Evolutionary conservation across 192 early-diverging fungal species (phyloP).

Genomic region (Backusella morwellensis): DNA sequence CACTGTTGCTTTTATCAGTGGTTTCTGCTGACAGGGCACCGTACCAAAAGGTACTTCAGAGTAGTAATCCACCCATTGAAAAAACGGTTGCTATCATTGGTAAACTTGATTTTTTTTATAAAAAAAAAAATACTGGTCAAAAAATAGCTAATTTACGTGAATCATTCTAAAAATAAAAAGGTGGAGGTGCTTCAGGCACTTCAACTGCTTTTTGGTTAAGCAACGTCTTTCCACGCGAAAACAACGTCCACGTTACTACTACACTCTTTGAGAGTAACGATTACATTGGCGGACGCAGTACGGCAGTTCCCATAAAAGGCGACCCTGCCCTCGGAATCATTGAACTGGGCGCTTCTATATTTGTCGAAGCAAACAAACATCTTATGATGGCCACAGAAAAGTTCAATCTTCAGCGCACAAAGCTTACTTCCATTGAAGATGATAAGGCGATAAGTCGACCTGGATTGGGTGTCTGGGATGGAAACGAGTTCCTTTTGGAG

Average conservation of each 20-base stretch:
- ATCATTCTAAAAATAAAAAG: conserved; percentile 18
- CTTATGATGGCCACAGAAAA: conserved; percentile 47
- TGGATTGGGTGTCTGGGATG: conserved; percentile 48
- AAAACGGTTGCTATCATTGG: conserved; percentile 49
- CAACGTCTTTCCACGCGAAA: conserved; percentile 20
- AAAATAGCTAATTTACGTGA: neutral
- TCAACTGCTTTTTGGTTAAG: conserved; percentile 50
- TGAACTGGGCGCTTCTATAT: conserved; percentile 66
- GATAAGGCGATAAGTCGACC: conserved; percentile 17
- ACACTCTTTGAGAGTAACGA: conserved; percentile 55
- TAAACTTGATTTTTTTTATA: neutral
- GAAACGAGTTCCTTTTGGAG: conserved; percentile 49
- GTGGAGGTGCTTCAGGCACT: conserved; percentile 51
- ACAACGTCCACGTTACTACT: conserved; percentile 34
- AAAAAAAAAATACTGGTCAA: neutral
- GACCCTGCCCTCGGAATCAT: conserved; percentile 31
- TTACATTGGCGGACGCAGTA: conserved; percentile 54
- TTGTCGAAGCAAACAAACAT: conserved; percentile 56
- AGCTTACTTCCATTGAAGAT: conserved; percentile 14
- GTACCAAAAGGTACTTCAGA: neutral
- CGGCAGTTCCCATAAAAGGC: conserved; percentile 25
- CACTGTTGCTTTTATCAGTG: neutral
- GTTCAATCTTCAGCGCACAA: conserved; percentile 46
- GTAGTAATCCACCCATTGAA: neutral
- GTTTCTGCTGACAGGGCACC: neutral